These are phyloP conservation scores for Dipteronia sinensis DNA, from an alignment of 345 rosid genomes.

Conservation along the genomic window DNA sequence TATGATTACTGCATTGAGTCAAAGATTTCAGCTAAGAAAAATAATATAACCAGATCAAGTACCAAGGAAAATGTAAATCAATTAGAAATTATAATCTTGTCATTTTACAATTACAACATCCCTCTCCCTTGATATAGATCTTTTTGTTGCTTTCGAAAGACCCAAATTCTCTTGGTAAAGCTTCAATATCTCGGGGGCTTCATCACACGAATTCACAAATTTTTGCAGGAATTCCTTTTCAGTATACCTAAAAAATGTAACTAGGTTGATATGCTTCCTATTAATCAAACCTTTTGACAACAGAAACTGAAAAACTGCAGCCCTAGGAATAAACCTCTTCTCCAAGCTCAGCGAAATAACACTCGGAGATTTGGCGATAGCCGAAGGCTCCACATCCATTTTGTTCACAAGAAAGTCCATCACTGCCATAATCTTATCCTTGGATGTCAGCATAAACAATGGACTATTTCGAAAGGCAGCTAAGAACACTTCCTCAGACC, in stretches of 20 bases:
- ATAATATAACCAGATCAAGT: background rate
- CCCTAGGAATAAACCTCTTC: slow-evolving; percentile 16
- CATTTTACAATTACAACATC: background rate
- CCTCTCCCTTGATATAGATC: background rate
- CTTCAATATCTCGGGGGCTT: slow-evolving; percentile 17
- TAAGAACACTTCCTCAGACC: slow-evolving; percentile 24
- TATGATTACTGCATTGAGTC: no score
- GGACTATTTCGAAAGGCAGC: slow-evolving; percentile 22
- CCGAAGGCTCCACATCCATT: slow-evolving; percentile 20
- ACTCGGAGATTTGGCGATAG: background rate
- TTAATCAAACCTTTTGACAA: slow-evolving; percentile 7
- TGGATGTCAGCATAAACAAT: slow-evolving; percentile 7
- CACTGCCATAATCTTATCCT: slow-evolving; percentile 15
- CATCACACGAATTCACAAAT: background rate
- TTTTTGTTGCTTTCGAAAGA: background rate
- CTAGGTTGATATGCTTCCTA: background rate
- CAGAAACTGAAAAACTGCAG: background rate
- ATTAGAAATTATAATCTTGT: no score
- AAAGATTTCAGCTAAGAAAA: no score
- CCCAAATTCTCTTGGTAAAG: background rate
- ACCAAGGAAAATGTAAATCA: background rate
- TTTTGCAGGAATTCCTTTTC: no score
- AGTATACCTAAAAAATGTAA: no score
- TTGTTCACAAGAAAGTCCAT: slow-evolving; percentile 27
- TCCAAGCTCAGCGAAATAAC: slow-evolving; percentile 8